phyloP scores from a whole-genome alignment of 1,284 basidiomycete species.

The Ganoderma leucocontextum region DNA sequence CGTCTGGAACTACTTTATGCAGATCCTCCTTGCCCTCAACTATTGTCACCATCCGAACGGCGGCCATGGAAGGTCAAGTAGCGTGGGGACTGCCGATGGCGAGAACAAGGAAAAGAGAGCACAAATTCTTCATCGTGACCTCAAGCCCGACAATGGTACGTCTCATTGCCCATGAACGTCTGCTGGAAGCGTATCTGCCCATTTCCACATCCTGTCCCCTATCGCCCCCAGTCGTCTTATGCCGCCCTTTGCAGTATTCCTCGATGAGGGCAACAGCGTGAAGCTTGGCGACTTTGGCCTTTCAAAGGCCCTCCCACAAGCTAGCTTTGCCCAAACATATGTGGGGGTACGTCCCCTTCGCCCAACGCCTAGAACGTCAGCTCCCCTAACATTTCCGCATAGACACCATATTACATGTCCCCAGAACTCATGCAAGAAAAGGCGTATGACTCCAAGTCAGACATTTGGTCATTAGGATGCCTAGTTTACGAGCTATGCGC shows the following conservation, averaged over 20 bases:
- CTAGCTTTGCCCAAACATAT: constrained; percentile 93
- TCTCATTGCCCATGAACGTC: constrained; percentile 15
- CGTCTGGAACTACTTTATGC: constrained; percentile 95
- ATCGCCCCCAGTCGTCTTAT: not conserved
- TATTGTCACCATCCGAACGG: constrained; percentile 88
- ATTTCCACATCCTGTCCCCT: not conserved
- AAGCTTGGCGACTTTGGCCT: constrained; percentile 98
- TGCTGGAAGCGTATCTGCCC: not conserved
- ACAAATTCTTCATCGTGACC: constrained; percentile 92
- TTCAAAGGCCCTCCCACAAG: constrained; percentile 88
- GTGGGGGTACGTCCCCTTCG: constrained; percentile 77
- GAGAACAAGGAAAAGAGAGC: constrained; percentile 62
- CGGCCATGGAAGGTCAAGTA: constrained; percentile 52
- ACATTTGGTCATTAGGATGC: constrained; percentile 98
- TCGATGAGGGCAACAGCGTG: constrained; percentile 80
- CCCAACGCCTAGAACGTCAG: not conserved
- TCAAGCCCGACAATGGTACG: constrained; percentile 97
- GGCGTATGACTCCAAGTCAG: constrained; percentile 95
- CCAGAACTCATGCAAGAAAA: constrained; percentile 97
- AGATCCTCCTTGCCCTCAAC: constrained; percentile 89
- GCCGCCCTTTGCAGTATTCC: constrained; percentile 67
- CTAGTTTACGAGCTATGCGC: constrained; percentile 96
- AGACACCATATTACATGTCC: constrained; percentile 99
- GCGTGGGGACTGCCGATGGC: constrained; percentile 48
- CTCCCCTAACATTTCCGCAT: constrained; percentile 2